Conservation (phyloP, 2,329 filamentous ascomycete genomes). For the Aspergillus tubingensis region DNA sequence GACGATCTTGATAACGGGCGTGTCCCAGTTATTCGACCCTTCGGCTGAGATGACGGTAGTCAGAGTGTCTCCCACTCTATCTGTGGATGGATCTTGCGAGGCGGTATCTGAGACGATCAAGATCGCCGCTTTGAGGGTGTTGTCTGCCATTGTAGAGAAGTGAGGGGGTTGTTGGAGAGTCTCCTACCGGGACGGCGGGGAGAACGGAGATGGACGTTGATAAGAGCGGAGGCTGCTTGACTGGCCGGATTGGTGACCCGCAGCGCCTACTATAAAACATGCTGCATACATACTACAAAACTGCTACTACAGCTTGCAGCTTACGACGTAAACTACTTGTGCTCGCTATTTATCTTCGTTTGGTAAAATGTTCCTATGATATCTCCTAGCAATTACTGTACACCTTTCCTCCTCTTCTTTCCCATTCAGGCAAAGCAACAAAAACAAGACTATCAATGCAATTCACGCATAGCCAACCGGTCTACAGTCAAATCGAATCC, state of each 20-base stretch:
- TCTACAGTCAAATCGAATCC: conserved; percentile 36
- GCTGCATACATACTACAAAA: no score
- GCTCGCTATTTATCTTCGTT: neutral
- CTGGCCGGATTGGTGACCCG: neutral
- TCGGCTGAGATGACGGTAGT: conserved; percentile 68
- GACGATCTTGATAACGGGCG: conserved; percentile 70
- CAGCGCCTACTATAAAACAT: neutral
- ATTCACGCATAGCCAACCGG: conserved; percentile 27
- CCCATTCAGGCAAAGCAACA: conserved; percentile 28
- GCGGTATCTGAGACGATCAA: conserved; percentile 92
- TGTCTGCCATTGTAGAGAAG: conserved; percentile 30
- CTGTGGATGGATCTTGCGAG: conserved; percentile 73
- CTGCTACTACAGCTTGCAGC: neutral
- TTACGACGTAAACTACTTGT: neutral
- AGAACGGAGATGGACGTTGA: neutral
- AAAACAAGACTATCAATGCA: conserved; percentile 33
- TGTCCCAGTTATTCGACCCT: conserved; percentile 72
- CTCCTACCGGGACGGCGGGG: neutral
- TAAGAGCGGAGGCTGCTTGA: neutral
- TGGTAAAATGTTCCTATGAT: neutral
- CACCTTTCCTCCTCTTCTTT: conserved; percentile 8
- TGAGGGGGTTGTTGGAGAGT: neutral
- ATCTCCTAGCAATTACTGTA: conserved; percentile 22
- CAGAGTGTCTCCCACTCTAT: conserved; percentile 70
- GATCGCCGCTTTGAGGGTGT: conserved; percentile 68